Conservation (phyloP, 1,139 yeast species). For the Fermentozyma sake region DNA sequence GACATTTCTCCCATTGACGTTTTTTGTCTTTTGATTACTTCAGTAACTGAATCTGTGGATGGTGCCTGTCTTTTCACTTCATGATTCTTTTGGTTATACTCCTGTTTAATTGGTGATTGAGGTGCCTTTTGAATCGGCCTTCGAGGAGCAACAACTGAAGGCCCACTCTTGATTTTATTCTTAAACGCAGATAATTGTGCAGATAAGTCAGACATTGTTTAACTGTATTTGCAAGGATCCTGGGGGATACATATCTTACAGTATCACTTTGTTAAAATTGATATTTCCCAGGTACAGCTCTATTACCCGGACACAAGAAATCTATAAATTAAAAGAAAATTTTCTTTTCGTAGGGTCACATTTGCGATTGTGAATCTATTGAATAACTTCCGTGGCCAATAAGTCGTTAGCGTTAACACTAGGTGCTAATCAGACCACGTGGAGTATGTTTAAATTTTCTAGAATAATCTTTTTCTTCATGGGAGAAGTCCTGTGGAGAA, state of each 20-base stretch:
- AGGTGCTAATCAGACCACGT: slow-evolving; percentile 16
- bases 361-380: slow-evolving; percentile 2
- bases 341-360: background rate
- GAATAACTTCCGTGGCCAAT: slow-evolving; percentile 5
- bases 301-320: slow-evolving; percentile 10
- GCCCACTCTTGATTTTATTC: slow-evolving; percentile 45
- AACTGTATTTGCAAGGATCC: background rate
- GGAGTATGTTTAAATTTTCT: slow-evolving; percentile 16
- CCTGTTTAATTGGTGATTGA: slow-evolving; percentile 8
- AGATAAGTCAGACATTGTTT: slow-evolving; percentile 40
- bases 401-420: slow-evolving; percentile 19
- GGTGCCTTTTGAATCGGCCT: slow-evolving; percentile 15
- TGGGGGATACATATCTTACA: background rate
- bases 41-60: slow-evolving; percentile 25
- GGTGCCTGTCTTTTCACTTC: slow-evolving; percentile 4
- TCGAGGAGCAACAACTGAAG: slow-evolving; percentile 36
- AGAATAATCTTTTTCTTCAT: slow-evolving; percentile 16
- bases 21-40: slow-evolving; percentile 36
- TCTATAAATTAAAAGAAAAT: background rate
- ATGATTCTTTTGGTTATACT: slow-evolving; percentile 4
- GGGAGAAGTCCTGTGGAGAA: slow-evolving; percentile 12
- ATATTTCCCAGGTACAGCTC: background rate
- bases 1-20: slow-evolving; percentile 25
- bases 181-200: slow-evolving; percentile 48
- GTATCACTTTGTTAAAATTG: background rate